Percentiles rank a stretch among this genome's conserved stretches.
These are phyloP conservation scores for Aspergillus clavatus DNA, from an alignment of 2,329 filamentous ascomycete genomes.

Conservation along the genomic window DNA sequence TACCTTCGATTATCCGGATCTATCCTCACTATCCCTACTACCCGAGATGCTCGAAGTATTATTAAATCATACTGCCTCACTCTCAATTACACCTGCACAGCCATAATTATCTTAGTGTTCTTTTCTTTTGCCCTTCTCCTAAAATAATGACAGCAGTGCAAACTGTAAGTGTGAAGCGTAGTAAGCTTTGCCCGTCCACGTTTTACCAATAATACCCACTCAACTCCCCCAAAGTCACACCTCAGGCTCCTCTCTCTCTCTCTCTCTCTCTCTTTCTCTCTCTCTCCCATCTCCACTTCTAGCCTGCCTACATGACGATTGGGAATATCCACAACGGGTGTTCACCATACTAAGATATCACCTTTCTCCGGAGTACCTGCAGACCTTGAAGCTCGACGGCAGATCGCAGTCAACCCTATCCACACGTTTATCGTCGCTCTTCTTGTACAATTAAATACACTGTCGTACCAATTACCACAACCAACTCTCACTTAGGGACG, in stretches of 20 bases:
- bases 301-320: constrained; percentile 27
- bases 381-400: neutral
- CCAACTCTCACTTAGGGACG: neutral
- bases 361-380: constrained; percentile 1
- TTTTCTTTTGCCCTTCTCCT: neutral
- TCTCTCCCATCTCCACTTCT: constrained; percentile 29
- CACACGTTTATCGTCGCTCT: too few relatives aligned
- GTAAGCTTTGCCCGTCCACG: constrained; percentile 14
- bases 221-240: constrained; percentile 2
- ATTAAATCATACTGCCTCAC: neutral
- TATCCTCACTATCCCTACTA: too few relatives aligned
- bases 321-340: constrained; percentile 10
- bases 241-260: neutral
- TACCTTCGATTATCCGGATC: too few relatives aligned
- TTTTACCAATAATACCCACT: constrained; percentile 15
- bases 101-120: neutral
- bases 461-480: neutral
- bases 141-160: too few relatives aligned
- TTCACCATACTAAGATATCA: constrained; percentile 5
- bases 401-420: neutral
- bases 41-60: too few relatives aligned
- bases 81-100: neutral
- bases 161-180: too few relatives aligned
- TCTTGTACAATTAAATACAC: too few relatives aligned
- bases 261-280: constrained; percentile 9